Conservation (phyloP, 73 alveolate species). For the Paramecium octaurelia region DNA sequence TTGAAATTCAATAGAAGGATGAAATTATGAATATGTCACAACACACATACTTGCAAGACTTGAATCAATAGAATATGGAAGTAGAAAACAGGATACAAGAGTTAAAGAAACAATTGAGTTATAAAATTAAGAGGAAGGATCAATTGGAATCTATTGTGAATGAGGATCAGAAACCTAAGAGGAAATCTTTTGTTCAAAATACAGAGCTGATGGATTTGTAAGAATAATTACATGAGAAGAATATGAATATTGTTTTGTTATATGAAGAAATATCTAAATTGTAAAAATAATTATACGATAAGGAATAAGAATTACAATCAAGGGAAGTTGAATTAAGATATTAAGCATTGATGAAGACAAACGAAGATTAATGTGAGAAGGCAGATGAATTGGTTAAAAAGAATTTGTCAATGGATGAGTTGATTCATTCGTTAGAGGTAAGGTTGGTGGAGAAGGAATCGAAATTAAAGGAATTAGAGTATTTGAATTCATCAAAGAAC, state of each 20-base stretch:
- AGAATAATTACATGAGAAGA: constrained; percentile 22
- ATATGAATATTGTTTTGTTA: background rate
- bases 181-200: background rate
- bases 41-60: background rate
- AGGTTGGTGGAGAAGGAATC: background rate
- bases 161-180: background rate
- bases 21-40: constrained; percentile 8
- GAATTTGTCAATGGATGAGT: background rate
- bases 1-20: constrained; percentile 8
- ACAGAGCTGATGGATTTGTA: background rate
- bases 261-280: background rate
- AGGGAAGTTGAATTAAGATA: background rate
- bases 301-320: background rate
- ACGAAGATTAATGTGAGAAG: constrained; percentile 3
- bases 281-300: background rate
- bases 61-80: background rate
- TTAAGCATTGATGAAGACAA: background rate
- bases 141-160: background rate
- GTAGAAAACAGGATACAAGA: background rate
- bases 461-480: background rate
- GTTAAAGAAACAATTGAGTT: background rate
- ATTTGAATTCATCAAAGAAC: background rate
- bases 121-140: background rate
- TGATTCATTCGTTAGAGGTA: background rate
- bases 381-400: constrained; percentile 34